phyloP scores from a whole-genome alignment of 768 basidiomycete genomes.

The Suillus americanus region DNA sequence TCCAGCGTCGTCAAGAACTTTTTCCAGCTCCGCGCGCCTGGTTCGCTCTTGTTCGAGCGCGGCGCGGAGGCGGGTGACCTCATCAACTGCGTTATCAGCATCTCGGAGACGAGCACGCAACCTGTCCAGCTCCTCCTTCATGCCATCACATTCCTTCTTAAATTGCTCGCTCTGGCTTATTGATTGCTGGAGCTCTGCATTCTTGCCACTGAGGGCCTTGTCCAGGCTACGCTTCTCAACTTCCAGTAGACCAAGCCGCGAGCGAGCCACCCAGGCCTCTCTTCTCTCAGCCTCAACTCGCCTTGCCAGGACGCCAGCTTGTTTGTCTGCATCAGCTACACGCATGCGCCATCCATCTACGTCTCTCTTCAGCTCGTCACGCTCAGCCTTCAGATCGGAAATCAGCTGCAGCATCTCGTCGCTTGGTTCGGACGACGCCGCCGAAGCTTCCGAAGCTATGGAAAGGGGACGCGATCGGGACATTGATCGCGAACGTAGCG shows the following conservation, averaged over 20 bases:
- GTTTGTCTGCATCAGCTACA: slow-evolving; percentile 74
- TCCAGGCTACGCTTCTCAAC: slow-evolving; percentile 62
- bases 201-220: slow-evolving; percentile 42
- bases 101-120: slow-evolving; percentile 33
- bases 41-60: slow-evolving; percentile 41
- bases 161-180: slow-evolving; percentile 26
- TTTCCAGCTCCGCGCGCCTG: slow-evolving; percentile 49
- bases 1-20: slow-evolving; percentile 46
- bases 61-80: slow-evolving; percentile 26
- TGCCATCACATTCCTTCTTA: slow-evolving; percentile 26
- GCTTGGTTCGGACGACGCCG: slow-evolving; percentile 47
- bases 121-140: slow-evolving; percentile 28
- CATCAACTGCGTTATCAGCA: slow-evolving; percentile 22
- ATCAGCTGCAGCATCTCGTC: slow-evolving; percentile 80
- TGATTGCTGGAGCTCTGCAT: slow-evolving; percentile 28
- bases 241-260: slow-evolving; percentile 63
- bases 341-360: slow-evolving; percentile 84
- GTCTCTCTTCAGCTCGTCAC: slow-evolving; percentile 87
- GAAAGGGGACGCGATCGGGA: slow-evolving; percentile 52
- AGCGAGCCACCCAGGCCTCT: slow-evolving; percentile 84
- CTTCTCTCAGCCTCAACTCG: slow-evolving; percentile 76
- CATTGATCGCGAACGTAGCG: slow-evolving; percentile 44
- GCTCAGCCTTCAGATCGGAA: slow-evolving; percentile 79
- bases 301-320: slow-evolving; percentile 60
- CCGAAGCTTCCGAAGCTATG: slow-evolving; percentile 43